A percentile compares a stretch with the other conserved stretches of the same genome.
These are phyloP conservation scores for Henckelia pumila DNA, from an alignment of 257 asterid genomes.

Conservation along the genomic window DNA sequence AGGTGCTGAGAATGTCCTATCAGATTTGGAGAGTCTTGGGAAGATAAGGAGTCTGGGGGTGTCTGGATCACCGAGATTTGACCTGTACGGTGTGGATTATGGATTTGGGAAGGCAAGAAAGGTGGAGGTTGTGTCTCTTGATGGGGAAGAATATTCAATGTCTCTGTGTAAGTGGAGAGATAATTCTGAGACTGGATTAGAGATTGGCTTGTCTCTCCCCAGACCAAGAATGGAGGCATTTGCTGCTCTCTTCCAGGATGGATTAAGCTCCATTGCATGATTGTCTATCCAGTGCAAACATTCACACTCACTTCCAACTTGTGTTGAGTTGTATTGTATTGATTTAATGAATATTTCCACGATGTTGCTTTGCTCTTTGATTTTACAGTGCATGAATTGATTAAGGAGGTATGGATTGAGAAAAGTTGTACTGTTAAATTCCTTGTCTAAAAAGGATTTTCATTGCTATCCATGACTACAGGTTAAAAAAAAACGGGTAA, in stretches of 20 bases:
- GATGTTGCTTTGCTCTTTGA: too few relatives aligned
- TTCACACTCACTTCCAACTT: too few relatives aligned
- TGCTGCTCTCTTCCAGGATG: slow-evolving; percentile 30
- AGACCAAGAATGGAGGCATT: slow-evolving; percentile 30
- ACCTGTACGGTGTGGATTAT: slow-evolving; percentile 40
- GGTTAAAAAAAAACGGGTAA: too few relatives aligned
- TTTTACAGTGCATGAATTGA: too few relatives aligned
- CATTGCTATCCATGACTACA: too few relatives aligned
- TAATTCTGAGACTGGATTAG: slow-evolving; percentile 35
- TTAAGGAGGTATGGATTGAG: too few relatives aligned
- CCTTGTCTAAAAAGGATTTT: too few relatives aligned
- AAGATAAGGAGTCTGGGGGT: slow-evolving; percentile 7
- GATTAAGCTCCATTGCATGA: slow-evolving; percentile 2
- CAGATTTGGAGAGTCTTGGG: not conserved
- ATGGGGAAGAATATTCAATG: slow-evolving; percentile 31
- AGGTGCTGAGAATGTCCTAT: slow-evolving; percentile 20
- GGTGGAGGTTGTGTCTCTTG: slow-evolving; percentile 36
- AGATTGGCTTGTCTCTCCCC: slow-evolving; percentile 36
- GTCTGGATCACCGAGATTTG: slow-evolving; percentile 49
- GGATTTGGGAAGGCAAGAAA: slow-evolving; percentile 50
- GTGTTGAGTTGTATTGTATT: too few relatives aligned
- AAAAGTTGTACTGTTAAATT: too few relatives aligned
- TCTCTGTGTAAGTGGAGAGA: slow-evolving; percentile 35
- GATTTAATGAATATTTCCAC: too few relatives aligned
- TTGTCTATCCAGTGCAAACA: too few relatives aligned